These are phyloP conservation scores for Nakaseomyces sp. DNA, from an alignment of 1,139 yeast genomes.

Conservation along the genomic window DNA sequence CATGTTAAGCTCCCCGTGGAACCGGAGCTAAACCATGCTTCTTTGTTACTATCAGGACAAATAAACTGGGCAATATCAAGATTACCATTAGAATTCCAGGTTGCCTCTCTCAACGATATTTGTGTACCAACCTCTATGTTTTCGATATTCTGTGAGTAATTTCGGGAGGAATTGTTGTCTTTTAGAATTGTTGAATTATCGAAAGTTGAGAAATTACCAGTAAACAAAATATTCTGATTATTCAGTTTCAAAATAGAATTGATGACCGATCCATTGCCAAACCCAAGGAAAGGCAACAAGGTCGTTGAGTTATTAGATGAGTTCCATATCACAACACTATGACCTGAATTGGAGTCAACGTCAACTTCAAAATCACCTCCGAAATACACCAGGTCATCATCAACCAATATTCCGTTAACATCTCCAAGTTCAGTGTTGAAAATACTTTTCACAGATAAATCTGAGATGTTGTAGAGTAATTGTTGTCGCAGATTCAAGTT, in stretches of 20 bases:
- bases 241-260: slow-evolving; percentile 54
- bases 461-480: slow-evolving; percentile 44
- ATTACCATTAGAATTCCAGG: slow-evolving; percentile 43
- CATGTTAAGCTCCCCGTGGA: slow-evolving; percentile 60
- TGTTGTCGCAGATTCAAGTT: slow-evolving; percentile 41
- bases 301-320: slow-evolving; percentile 36
- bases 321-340: slow-evolving; percentile 64
- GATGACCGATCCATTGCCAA: slow-evolving; percentile 50
- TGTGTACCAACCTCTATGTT: slow-evolving; percentile 52
- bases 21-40: slow-evolving; percentile 52
- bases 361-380: slow-evolving; percentile 70
- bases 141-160: slow-evolving; percentile 29
- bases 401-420: slow-evolving; percentile 48
- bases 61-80: slow-evolving; percentile 39
- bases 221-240: slow-evolving; percentile 54
- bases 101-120: slow-evolving; percentile 56
- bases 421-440: slow-evolving; percentile 32
- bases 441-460: slow-evolving; percentile 38
- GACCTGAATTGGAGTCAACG: slow-evolving; percentile 31
- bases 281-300: slow-evolving; percentile 68
- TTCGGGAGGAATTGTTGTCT: slow-evolving; percentile 19
- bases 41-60: slow-evolving; percentile 45
- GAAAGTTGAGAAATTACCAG: slow-evolving; percentile 63
- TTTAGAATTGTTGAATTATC: slow-evolving; percentile 43
- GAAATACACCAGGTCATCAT: slow-evolving; percentile 49